Conservation (phyloP, 441 rosid species). For the Oxalis stricta region DNA sequence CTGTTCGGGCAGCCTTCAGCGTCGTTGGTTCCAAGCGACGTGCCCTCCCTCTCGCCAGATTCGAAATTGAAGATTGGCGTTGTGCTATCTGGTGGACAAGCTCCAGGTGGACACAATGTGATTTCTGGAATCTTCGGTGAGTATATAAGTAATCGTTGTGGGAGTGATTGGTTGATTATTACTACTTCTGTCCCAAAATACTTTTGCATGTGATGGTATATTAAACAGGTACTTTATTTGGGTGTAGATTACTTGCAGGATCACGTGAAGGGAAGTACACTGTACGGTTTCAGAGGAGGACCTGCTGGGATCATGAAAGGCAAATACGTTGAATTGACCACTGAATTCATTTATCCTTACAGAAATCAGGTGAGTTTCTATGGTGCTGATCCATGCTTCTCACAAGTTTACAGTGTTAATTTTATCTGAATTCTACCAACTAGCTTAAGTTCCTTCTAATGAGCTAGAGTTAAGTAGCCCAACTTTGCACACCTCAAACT, state of each 20-base stretch:
- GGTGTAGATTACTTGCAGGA: conserved; percentile 81
- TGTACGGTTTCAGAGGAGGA: conserved; percentile 91
- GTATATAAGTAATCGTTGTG: conserved; percentile 1
- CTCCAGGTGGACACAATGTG: conserved; percentile 99
- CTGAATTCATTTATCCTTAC: conserved; percentile 66
- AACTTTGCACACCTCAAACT: no score
- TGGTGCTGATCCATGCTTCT: no score
- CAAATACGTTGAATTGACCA: conserved; percentile 65
- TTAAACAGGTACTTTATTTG: not conserved
- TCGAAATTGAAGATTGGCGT: conserved; percentile 81
- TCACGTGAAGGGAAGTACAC: conserved; percentile 55
- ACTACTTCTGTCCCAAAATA: not conserved
- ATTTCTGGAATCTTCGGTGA: conserved; percentile 82
- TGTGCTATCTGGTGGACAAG: conserved; percentile 95
- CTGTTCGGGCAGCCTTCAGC: conserved; percentile 85
- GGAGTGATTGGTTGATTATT: not conserved
- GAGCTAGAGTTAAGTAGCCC: no score
- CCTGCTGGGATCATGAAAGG: conserved; percentile 99
- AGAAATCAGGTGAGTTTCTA: conserved; percentile 78
- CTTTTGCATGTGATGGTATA: not conserved
- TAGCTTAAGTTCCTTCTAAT: not conserved
- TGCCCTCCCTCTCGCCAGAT: conserved; percentile 17
- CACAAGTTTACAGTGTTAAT: no score
- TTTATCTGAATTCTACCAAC: no score
- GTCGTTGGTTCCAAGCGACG: conserved; percentile 34